Conservation (phyloP, 371 early-diverging fungal genomes). For the Mortierella sp. region DNA sequence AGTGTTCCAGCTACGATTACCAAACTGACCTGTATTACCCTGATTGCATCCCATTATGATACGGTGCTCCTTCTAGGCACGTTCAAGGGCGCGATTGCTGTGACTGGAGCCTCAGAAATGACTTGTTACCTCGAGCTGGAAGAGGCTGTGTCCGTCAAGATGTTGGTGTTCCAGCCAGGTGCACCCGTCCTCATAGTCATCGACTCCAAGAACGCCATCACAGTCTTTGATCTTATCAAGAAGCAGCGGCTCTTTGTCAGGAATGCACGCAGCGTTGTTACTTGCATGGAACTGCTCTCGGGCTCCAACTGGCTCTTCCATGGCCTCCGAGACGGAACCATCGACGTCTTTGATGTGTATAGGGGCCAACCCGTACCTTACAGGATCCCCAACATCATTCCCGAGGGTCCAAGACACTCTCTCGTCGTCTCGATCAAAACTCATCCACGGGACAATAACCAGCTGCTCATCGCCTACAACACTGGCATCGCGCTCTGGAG, state of each 20-base stretch:
- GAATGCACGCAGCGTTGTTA: conserved; percentile 61
- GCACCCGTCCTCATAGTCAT: conserved; percentile 59
- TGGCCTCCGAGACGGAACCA: conserved; percentile 65
- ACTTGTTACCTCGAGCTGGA: conserved; percentile 41
- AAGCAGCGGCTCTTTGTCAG: conserved; percentile 55
- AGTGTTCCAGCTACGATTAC: too few species aligned
- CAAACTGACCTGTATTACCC: too few species aligned
- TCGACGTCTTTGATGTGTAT: conserved; percentile 67
- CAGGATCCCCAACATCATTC: conserved; percentile 61
- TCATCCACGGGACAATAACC: conserved; percentile 65
- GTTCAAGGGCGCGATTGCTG: conserved; percentile 47
- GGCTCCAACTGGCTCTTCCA: conserved; percentile 71
- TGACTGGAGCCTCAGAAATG: conserved; percentile 34
- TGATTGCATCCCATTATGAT: too few species aligned
- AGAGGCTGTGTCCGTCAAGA: conserved; percentile 58
- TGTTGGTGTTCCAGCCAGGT: conserved; percentile 65
- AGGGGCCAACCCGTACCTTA: conserved; percentile 58
- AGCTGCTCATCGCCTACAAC: conserved; percentile 64
- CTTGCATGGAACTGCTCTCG: conserved; percentile 60
- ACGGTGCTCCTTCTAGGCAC: too few species aligned
- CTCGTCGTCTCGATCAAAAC: conserved; percentile 63
- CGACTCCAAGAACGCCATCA: conserved; percentile 63
- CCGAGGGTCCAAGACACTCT: conserved; percentile 25
- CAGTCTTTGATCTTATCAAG: conserved; percentile 63
- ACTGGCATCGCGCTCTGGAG: conserved; percentile 63